Percentiles rank a stretch among this genome's conserved stretches.
Conservation (phyloP, 1,284 basidiomycete genomes). For the Boletus smithii region DNA sequence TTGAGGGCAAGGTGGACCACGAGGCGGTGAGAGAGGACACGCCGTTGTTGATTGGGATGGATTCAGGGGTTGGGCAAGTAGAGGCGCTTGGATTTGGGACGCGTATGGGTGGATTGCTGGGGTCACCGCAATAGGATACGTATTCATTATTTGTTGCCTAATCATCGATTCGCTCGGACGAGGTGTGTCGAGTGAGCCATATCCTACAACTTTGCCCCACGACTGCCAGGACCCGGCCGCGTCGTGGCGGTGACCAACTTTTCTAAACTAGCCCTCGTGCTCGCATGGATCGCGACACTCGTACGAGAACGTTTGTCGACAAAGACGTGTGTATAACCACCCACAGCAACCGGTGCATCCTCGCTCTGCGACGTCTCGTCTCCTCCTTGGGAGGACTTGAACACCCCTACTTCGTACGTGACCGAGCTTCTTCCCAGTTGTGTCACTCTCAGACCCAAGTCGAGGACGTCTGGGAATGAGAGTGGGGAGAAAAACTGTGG, state of each 20-base stretch:
- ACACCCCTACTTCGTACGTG: constrained; percentile 72
- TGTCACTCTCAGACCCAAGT: constrained; percentile 62
- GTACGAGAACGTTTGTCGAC: constrained; percentile 57
- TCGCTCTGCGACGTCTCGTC: too few relatives aligned
- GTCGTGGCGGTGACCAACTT: constrained; percentile 4
- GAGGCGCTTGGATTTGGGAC: too few relatives aligned
- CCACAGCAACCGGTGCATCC: constrained; percentile 56
- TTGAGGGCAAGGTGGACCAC: too few relatives aligned
- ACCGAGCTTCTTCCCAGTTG: constrained; percentile 70
- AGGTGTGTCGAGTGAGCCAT: neutral
- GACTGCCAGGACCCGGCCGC: neutral
- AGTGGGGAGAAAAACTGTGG: constrained; percentile 60
- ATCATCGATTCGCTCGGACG: too few relatives aligned
- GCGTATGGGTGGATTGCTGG: too few relatives aligned
- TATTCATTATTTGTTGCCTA: too few relatives aligned
- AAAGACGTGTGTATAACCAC: constrained; percentile 78
- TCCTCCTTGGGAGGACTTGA: constrained; percentile 37
- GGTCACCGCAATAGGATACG: too few relatives aligned
- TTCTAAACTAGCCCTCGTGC: constrained; percentile 15
- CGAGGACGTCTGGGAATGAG: constrained; percentile 64
- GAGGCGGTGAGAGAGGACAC: too few relatives aligned
- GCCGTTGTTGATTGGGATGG: too few relatives aligned
- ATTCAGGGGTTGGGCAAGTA: too few relatives aligned
- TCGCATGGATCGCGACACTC: constrained; percentile 43
- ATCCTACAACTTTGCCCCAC: constrained; percentile 15